Conservation (phyloP, 345 rosid species). For the Salix koriyanagi region DNA sequence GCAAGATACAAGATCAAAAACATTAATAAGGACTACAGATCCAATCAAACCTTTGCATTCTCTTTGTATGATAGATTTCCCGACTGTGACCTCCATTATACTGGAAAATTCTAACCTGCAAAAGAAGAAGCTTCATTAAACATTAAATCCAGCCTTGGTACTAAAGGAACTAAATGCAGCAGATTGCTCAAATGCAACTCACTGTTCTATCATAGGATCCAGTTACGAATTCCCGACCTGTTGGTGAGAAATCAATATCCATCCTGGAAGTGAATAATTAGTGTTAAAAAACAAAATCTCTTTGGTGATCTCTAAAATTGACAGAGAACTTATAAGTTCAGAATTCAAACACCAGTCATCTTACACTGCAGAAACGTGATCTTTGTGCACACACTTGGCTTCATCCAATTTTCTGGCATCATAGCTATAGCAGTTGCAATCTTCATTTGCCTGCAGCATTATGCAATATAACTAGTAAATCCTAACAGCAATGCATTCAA, state of each 20-base stretch:
- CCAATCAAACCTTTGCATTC: slow-evolving; percentile 81
- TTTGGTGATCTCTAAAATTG: neutral
- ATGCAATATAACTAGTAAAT: neutral
- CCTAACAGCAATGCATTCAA: neutral
- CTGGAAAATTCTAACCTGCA: slow-evolving; percentile 77
- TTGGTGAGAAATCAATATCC: slow-evolving; percentile 97
- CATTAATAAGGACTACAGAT: neutral
- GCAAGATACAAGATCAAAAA: neutral
- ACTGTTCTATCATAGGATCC: slow-evolving; percentile 98
- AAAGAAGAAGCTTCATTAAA: slow-evolving; percentile 2
- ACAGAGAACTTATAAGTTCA: neutral
- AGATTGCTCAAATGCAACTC: slow-evolving; percentile 21
- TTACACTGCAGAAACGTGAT: slow-evolving; percentile 99
- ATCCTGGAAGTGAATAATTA: slow-evolving; percentile 42
- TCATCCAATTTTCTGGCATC: slow-evolving; percentile 82
- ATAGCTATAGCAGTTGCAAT: slow-evolving; percentile 85
- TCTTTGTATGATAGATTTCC: slow-evolving; percentile 92
- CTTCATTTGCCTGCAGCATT: slow-evolving; percentile 86
- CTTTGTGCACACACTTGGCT: slow-evolving; percentile 91
- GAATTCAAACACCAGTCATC: slow-evolving; percentile 20
- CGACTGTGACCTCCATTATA: slow-evolving; percentile 90
- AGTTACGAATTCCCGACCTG: slow-evolving; percentile 96
- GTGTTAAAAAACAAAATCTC: neutral
- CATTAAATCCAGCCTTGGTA: neutral
- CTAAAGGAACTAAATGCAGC: neutral